A percentile compares a stretch with the other conserved stretches of the same genome.
Conservation (phyloP, 192 early-diverging fungal species). For the Powellomyces hirtus region DNA sequence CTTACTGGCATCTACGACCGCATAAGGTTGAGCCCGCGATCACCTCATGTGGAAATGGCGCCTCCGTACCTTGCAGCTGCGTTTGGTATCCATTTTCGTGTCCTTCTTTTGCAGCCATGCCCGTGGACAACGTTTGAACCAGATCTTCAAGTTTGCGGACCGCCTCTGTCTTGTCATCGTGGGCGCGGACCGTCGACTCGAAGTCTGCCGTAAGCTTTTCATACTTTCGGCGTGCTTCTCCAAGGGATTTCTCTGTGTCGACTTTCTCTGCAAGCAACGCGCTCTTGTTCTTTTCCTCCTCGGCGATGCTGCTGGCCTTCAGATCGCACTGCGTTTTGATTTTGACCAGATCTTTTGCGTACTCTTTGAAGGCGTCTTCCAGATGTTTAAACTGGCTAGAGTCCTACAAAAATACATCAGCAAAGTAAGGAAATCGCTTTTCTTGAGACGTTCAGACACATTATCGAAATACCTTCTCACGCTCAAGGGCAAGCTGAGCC, state of each 20-base stretch:
- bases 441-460: not conserved
- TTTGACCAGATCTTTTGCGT: constrained; percentile 75
- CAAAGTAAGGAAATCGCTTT: not conserved
- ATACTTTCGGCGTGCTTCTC: constrained; percentile 15
- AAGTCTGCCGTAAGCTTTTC: constrained; percentile 39
- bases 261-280: constrained; percentile 27
- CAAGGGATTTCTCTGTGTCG: constrained; percentile 28
- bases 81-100: constrained; percentile 95
- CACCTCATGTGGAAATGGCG: not conserved
- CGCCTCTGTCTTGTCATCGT: constrained; percentile 58
- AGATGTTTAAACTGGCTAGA: constrained; percentile 62
- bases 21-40: not conserved
- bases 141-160: constrained; percentile 75
- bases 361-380: constrained; percentile 71
- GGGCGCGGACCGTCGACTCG: constrained; percentile 46
- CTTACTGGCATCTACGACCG: constrained; percentile 20
- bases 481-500: constrained; percentile 40
- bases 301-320: constrained; percentile 69
- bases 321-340: constrained; percentile 82
- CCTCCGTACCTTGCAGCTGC: constrained; percentile 72
- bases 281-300: constrained; percentile 63
- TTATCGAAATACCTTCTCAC: constrained; percentile 26
- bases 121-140: constrained; percentile 90
- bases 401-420: constrained; percentile 10
- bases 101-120: constrained; percentile 84